A percentile compares a stretch with the other conserved stretches of the same genome.
Conservation (phyloP, 2,329 filamentous ascomycete species). For the Scytalidium lignicola region DNA sequence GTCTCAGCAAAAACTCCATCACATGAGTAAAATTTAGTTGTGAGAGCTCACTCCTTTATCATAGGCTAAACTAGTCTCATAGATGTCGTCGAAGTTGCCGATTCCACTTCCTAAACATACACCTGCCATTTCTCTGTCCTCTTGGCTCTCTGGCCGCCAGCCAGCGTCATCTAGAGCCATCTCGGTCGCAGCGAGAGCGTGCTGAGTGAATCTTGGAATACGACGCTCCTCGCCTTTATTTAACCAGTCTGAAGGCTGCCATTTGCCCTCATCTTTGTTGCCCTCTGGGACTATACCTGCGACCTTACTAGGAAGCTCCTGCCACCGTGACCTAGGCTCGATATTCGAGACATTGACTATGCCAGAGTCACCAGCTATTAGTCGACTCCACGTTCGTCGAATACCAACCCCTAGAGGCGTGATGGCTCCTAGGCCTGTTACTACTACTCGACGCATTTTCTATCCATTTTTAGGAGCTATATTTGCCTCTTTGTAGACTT, state of each 20-base stretch:
- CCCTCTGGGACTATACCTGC: slow-evolving; percentile 74
- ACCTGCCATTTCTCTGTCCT: slow-evolving; percentile 71
- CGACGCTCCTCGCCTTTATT: slow-evolving; percentile 56
- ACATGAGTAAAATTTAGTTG: neutral
- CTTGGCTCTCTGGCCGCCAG: slow-evolving; percentile 50
- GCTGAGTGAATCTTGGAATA: slow-evolving; percentile 90
- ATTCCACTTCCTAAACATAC: slow-evolving; percentile 95
- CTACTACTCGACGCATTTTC: slow-evolving; percentile 63
- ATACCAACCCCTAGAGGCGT: slow-evolving; percentile 80
- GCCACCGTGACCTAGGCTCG: slow-evolving; percentile 46
- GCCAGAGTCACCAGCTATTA: slow-evolving; percentile 75
- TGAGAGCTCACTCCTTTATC: slow-evolving; percentile 53
- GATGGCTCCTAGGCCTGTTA: slow-evolving; percentile 77
- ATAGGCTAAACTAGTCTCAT: slow-evolving; percentile 74
- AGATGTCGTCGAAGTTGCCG: slow-evolving; percentile 87
- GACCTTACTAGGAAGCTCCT: slow-evolving; percentile 73
- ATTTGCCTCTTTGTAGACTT: neutral
- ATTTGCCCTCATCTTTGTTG: slow-evolving; percentile 36
- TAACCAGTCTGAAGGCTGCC: slow-evolving; percentile 51
- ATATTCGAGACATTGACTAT: slow-evolving; percentile 66
- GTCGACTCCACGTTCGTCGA: slow-evolving; percentile 71
- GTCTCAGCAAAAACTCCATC: slow-evolving; percentile 15
- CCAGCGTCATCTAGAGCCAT: slow-evolving; percentile 82
- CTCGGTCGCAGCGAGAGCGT: slow-evolving; percentile 77
- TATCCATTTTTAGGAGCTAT: slow-evolving; percentile 14